These are phyloP conservation scores for Dothistroma septosporum DNA, from an alignment of 2,329 filamentous ascomycete genomes.

Conservation along the genomic window DNA sequence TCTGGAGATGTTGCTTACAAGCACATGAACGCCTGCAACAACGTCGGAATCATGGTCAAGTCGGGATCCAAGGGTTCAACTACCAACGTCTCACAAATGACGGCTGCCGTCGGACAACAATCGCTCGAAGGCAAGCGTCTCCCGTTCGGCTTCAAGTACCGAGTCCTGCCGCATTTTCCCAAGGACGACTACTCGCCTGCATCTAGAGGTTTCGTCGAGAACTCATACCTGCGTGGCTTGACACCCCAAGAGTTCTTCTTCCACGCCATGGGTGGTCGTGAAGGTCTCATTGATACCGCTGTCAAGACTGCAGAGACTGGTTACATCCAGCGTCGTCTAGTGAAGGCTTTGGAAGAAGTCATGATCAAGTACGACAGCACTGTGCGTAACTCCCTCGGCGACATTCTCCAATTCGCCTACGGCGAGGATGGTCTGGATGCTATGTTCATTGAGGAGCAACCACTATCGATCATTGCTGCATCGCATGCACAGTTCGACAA, in stretches of 20 bases:
- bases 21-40: conserved; percentile 92
- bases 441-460: conserved; percentile 88
- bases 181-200: conserved; percentile 99
- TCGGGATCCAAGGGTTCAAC: conserved; percentile 98
- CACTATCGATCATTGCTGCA: conserved; percentile 78
- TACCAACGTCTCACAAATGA: conserved; percentile 99
- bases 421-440: conserved; percentile 96
- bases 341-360: conserved; percentile 96
- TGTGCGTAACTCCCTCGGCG: conserved; percentile 91
- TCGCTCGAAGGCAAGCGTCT: conserved; percentile 98
- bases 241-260: conserved; percentile 98
- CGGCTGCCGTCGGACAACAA: conserved; percentile 93
- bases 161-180: conserved; percentile 93
- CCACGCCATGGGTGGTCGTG: conserved; percentile 99
- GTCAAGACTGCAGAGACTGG: conserved; percentile 99
- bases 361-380: conserved; percentile 98
- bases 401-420: conserved; percentile 95
- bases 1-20: conserved; percentile 89
- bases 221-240: conserved; percentile 92
- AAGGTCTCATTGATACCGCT: conserved; percentile 98
- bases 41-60: conserved; percentile 91
- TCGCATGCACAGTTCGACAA: conserved; percentile 73
- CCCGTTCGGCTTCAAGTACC: conserved; percentile 98
- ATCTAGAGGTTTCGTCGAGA: conserved; percentile 95
- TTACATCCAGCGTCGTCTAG: conserved; percentile 96